A percentile compares a stretch with the other conserved stretches of the same genome.
Conservation (phyloP, 495 filamentous ascomycete species). For the Hypomontagnella monticulosa region DNA sequence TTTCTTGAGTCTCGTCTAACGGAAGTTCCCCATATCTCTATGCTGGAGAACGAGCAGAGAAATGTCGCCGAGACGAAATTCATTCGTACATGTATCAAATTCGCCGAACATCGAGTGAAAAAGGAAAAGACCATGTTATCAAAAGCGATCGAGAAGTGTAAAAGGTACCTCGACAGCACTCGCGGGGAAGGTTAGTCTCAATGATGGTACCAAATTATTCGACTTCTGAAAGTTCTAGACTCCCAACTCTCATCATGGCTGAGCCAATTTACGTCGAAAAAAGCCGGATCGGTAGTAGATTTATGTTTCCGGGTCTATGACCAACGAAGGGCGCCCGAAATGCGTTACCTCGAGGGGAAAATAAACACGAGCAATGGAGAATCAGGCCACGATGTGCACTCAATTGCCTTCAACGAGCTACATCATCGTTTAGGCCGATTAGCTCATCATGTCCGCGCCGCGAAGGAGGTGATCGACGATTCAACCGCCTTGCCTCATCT, state of each 20-base stretch:
- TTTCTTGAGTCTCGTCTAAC: slow-evolving; percentile 30
- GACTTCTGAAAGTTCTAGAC: slow-evolving; percentile 7
- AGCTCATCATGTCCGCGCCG: slow-evolving; percentile 29
- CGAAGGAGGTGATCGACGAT: slow-evolving; percentile 29
- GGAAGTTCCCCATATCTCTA: neutral
- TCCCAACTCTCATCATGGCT: slow-evolving; percentile 21
- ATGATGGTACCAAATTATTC: neutral
- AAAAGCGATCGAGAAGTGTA: neutral
- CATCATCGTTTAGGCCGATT: slow-evolving; percentile 27
- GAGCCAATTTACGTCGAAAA: neutral
- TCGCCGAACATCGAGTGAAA: slow-evolving; percentile 21
- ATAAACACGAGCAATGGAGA: neutral
- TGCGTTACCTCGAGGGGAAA: slow-evolving; percentile 1
- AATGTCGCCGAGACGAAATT: neutral
- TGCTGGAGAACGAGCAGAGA: neutral
- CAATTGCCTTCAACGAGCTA: neutral
- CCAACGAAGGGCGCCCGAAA: slow-evolving; percentile 12
- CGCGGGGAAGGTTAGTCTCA: neutral
- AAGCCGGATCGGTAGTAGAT: neutral
- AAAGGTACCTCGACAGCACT: neutral
- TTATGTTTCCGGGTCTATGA: slow-evolving; percentile 21
- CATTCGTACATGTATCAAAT: slow-evolving; percentile 4
- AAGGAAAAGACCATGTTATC: slow-evolving; percentile 23
- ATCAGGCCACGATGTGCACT: neutral
- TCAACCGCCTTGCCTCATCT: slow-evolving; percentile 7